Base-by-base conservation (phyloP, 2,329 filamentous ascomycete species). In the Paramyrothecium sp. region DNA sequence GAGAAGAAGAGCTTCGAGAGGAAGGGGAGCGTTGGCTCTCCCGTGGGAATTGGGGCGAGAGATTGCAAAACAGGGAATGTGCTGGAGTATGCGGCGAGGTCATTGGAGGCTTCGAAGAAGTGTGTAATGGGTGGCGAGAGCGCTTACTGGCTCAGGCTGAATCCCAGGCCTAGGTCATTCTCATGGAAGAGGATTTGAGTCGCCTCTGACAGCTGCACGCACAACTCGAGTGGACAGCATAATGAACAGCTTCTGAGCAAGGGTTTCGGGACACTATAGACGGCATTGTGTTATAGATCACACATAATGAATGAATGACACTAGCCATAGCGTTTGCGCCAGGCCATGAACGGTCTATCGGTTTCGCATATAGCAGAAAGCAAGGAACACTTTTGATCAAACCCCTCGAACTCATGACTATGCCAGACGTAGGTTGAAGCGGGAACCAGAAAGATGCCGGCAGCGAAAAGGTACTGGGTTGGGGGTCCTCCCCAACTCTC, bases 41-140 rank as follows among this genome's bases (percentile, higher is more conserved):
- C 58, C 84, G 84, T 41, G 92, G 91, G 7, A 90, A 92, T 65
- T 97, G 94, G 93, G 85, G 92, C 53, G 86, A 89, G 63, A 83
- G 89, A 55, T 73, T 97, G 38, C 80, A 84, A 61, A 87, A 86
- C 55, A 84, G 94, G 55, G 92, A 96, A 72, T 96, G 92, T 60
- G 92, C 90, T 8, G 82, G 82, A 21, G 90, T 94, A 16, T 98
- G 95, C 73, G 83, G 88, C 4, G 92, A 96, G 59, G 93, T 99
- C 1, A 88, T 97, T 34, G 89, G 89, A 50, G 95, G 95, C 0
- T 98, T 99, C 68, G 94, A 97, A 73, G 89, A 92, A 69, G 88
- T 94, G 1, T 97, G 92, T 75, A 89, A 93, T 57, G 84, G 86
- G 56, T 95, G 93, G 90, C 85, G 93, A 69, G 86, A 88, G 68